A percentile compares a stretch with the other conserved stretches of the same genome.
phyloP scores from a whole-genome alignment of 2,329 filamentous ascomycete species.

The Trichoderma koningii region DNA sequence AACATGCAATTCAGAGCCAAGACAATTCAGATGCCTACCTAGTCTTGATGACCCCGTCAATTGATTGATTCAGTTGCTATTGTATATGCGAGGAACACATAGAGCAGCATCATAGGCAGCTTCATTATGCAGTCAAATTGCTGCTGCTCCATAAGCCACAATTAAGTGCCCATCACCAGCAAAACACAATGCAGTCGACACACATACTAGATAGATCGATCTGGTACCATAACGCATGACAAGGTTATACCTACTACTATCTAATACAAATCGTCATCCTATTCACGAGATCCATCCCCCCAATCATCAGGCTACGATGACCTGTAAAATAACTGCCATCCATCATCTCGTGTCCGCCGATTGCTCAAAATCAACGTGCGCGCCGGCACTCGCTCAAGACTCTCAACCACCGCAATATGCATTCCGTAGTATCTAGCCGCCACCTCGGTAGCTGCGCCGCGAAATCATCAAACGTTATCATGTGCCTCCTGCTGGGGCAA shows the following conservation, averaged over 20 bases:
- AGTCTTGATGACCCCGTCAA: too few relatives aligned
- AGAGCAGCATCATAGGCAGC: too few relatives aligned
- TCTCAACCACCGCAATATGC: constrained; percentile 15
- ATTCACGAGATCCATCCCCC: background rate
- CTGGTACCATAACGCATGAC: background rate
- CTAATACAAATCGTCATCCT: constrained; percentile 1
- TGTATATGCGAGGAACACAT: too few relatives aligned
- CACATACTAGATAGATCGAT: background rate
- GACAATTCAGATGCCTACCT: too few relatives aligned
- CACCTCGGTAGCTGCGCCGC: background rate
- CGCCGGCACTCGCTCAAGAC: background rate
- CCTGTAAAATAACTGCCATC: background rate
- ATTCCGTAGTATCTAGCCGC: constrained; percentile 20
- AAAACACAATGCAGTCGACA: too few relatives aligned
- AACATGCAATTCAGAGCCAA: too few relatives aligned
- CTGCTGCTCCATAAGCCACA: too few relatives aligned
- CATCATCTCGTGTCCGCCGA: background rate
- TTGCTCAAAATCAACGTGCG: background rate
- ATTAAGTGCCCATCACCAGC: too few relatives aligned
- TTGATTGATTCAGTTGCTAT: too few relatives aligned
- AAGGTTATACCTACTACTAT: constrained; percentile 3
- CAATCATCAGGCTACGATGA: background rate
- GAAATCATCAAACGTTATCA: constrained; percentile 17
- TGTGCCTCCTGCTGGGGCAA: constrained; percentile 6
- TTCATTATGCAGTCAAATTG: too few relatives aligned